These are phyloP conservation scores for Aegilops speltoides DNA, from an alignment of 176 grass and related monocot genomes.

Conservation along the genomic window DNA sequence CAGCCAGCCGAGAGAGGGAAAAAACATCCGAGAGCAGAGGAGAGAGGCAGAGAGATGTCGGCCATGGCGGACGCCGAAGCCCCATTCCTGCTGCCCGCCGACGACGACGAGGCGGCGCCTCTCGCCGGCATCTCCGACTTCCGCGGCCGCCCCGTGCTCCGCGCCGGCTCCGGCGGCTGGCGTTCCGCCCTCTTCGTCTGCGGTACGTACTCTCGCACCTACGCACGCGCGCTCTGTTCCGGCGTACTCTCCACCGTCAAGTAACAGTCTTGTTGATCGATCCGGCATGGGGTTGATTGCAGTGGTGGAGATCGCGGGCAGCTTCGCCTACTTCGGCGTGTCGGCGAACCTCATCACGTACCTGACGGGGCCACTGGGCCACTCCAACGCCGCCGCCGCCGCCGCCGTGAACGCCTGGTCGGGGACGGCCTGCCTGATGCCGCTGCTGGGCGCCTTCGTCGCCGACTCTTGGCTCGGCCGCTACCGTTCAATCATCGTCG, in stretches of 20 bases:
- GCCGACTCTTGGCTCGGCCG: neutral
- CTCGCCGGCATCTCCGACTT: slow-evolving; percentile 44
- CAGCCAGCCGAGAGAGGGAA: too few species aligned
- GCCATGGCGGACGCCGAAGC: neutral
- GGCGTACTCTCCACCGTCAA: too few species aligned
- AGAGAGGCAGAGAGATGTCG: neutral
- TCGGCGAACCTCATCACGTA: neutral
- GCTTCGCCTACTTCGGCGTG: neutral
- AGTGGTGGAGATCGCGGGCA: neutral
- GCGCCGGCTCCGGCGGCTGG: slow-evolving; percentile 47
- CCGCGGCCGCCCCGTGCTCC: slow-evolving; percentile 38
- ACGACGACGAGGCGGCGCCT: neutral
- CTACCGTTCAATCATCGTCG: neutral
- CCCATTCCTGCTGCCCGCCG: neutral
- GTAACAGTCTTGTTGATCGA: too few species aligned
- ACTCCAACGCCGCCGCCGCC: neutral
- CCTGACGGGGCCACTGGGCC: neutral
- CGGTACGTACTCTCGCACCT: slow-evolving; percentile 8
- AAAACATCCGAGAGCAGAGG: too few species aligned
- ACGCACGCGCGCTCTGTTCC: too few species aligned
- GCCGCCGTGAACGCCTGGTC: neutral
- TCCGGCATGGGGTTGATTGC: neutral
- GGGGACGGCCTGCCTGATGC: neutral
- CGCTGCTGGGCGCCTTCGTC: neutral
- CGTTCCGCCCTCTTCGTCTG: slow-evolving; percentile 53